Percentiles rank a stretch among this genome's conserved stretches.
Evolutionary conservation across 805 yeast species (phyloP).

Genomic region (Zygotorulaspora sp.): DNA sequence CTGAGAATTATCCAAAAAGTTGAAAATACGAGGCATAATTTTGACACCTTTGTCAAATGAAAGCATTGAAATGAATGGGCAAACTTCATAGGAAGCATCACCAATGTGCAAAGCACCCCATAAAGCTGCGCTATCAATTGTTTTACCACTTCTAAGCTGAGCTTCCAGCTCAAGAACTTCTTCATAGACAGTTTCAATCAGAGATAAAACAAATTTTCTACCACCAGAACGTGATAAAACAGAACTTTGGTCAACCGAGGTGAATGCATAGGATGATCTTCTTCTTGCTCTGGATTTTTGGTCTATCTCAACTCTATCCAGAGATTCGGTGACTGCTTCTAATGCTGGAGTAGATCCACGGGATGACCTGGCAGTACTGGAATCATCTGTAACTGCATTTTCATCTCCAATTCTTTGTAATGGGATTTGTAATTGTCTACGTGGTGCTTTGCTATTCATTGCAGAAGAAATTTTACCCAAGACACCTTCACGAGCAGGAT

Average conservation of each 20-base stretch:
- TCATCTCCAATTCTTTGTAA: slow-evolving; percentile 34
- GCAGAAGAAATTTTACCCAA: slow-evolving; percentile 81
- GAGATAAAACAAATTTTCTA: slow-evolving; percentile 54
- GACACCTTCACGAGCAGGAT: slow-evolving; percentile 65
- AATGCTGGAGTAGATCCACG: slow-evolving; percentile 24
- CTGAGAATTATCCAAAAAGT: slow-evolving; percentile 72
- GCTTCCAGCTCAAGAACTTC: slow-evolving; percentile 78
- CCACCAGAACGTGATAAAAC: slow-evolving; percentile 37
- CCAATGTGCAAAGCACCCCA: slow-evolving; percentile 78
- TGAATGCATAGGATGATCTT: slow-evolving; percentile 36
- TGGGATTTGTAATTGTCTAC: slow-evolving; percentile 71
- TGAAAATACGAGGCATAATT: slow-evolving; percentile 81
- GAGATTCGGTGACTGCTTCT: slow-evolving; percentile 32
- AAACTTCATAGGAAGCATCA: slow-evolving; percentile 53
- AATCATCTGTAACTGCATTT: slow-evolving; percentile 23
- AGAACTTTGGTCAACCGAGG: slow-evolving; percentile 34
- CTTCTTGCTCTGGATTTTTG: slow-evolving; percentile 30
- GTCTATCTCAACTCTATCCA: slow-evolving; percentile 31
- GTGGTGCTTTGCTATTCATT: slow-evolving; percentile 80
- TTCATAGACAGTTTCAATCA: slow-evolving; percentile 74
- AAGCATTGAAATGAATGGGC: slow-evolving; percentile 79
- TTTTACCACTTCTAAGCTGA: slow-evolving; percentile 52
- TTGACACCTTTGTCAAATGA: slow-evolving; percentile 85
- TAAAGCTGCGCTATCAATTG: slow-evolving; percentile 45
- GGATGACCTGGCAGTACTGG: slow-evolving; percentile 12